Base-by-base conservation (phyloP, 192 early-diverging fungal genomes). In the Linnemannia hyalina region DNA sequence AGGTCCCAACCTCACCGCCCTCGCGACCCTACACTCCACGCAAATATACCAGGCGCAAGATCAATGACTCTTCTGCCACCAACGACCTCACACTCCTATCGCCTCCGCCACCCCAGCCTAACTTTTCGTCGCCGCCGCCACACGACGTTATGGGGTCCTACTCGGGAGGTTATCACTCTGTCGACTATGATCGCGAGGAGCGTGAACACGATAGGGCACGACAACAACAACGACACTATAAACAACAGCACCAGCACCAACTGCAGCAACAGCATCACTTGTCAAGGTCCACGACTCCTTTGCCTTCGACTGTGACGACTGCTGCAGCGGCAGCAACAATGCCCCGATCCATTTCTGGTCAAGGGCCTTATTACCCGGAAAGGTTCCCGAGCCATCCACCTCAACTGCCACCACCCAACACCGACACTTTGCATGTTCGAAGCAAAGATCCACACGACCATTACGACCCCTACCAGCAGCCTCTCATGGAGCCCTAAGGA, bases 11-110 rank as follows among this genome's bases (percentile, higher is more conserved):
- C 26, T 32, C 46, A 6, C 38, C 63, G 57, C 35, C 78, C 6
- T 65, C 75, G 55, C 41, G 55, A 7, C 75, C 84, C 7, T 75
- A 77, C 35, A 68, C 74, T 1, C 78, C 78, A 32, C 74, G 83
- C 47, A 85, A 85, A 70, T 77, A 85, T 65, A 80, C 78, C 18
- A 85, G 80, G 47, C 77, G 83, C 71, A 85, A 85, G 49, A 1
- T 32, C 11, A 26, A n/a, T 32, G 60, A 65, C 60, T 32, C 60
- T 32, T 6, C 60, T 4, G n/a, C 71, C 18, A 55, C 23, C 15
- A 32, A 52, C 18, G 49, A 65, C 13, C 26, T 15, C 29, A 15
- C 44, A 44, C 35, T 65, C 2, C 40, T 38, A 5, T 54, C 65
- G 10, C 36, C 41, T 11, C 68, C 74, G 2, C 38, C 52, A 13